phyloP scores from a whole-genome alignment of 1,139 yeast genomes.

The Dujonia santamariae region DNA sequence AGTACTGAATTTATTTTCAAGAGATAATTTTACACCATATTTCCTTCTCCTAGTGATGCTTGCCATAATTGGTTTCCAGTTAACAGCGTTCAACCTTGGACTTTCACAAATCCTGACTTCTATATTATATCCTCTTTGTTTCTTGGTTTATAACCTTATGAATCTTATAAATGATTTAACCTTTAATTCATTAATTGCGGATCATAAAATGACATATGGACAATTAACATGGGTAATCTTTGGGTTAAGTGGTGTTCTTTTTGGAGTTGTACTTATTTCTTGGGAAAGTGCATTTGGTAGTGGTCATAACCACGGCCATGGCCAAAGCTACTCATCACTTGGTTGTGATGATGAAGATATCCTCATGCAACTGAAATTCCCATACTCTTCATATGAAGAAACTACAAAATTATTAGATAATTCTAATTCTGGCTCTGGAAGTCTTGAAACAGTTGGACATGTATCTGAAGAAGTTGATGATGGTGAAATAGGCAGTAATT shows the following conservation, averaged over 20 bases:
- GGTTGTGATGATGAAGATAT: slow-evolving; percentile 13
- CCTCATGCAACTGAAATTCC: slow-evolving; percentile 20
- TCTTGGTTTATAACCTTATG: slow-evolving; percentile 75
- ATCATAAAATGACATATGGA: slow-evolving; percentile 25
- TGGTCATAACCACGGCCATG: no score
- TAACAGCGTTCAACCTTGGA: slow-evolving; percentile 73
- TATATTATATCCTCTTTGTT: slow-evolving; percentile 78
- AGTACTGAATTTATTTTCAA: slow-evolving; percentile 17
- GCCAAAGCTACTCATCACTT: background rate
- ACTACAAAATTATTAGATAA: slow-evolving; percentile 1
- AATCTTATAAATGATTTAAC: slow-evolving; percentile 73
- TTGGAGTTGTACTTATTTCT: slow-evolving; percentile 42
- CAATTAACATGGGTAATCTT: slow-evolving; percentile 36
- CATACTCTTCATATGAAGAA: slow-evolving; percentile 15
- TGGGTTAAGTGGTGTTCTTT: slow-evolving; percentile 37
- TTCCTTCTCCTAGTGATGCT: slow-evolving; percentile 57
- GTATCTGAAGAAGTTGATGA: background rate
- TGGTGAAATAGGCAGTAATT: background rate
- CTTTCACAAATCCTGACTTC: slow-evolving; percentile 72
- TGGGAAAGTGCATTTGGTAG: slow-evolving; percentile 41
- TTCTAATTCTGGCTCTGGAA: slow-evolving; percentile 9
- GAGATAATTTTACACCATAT: slow-evolving; percentile 35
- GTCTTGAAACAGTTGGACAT: slow-evolving; percentile 9
- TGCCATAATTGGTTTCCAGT: slow-evolving; percentile 68
- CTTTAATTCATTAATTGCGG: slow-evolving; percentile 36